A percentile compares a stretch with the other conserved stretches of the same genome.
Evolutionary conservation across 345 rosid genomes (phyloP).

Genomic region (Dipteronia dyeriana): DNA sequence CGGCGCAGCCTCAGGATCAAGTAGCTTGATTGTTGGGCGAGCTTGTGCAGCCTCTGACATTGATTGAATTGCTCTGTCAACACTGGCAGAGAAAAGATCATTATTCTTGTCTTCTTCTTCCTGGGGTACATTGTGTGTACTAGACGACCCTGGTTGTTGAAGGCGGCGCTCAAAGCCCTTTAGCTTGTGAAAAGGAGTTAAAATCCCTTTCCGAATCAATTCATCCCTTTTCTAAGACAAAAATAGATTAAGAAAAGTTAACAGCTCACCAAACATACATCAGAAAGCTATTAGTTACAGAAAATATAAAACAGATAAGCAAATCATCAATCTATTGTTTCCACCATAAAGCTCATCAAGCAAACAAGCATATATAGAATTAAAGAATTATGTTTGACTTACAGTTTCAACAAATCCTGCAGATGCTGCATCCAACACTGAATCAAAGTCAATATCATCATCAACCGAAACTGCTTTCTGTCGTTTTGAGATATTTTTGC

Average conservation of each 20-base stretch:
- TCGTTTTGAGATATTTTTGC: conserved; percentile 47
- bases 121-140: conserved; percentile 32
- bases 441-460: conserved; percentile 88
- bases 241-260: conserved; percentile 23
- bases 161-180: conserved; percentile 88
- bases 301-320: background rate
- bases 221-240: conserved; percentile 91
- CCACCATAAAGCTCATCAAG: conserved; percentile 19
- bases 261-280: conserved; percentile 7
- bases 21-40: conserved; percentile 84
- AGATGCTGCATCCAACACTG: conserved; percentile 81
- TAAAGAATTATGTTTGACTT: conserved; percentile 25
- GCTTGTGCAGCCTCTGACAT: conserved; percentile 71
- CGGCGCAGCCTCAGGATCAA: conserved; percentile 72
- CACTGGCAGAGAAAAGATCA: conserved; percentile 48
- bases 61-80: conserved; percentile 61
- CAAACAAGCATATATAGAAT: background rate
- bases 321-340: conserved; percentile 9
- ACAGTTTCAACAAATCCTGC: conserved; percentile 92
- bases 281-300: background rate
- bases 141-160: conserved; percentile 63
- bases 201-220: conserved; percentile 87
- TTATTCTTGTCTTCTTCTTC: conserved; percentile 49
- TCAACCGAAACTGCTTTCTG: conserved; percentile 59
- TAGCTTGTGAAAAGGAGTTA: conserved; percentile 95